Base-by-base conservation (phyloP, 1,284 basidiomycete genomes). In the Marasmius oreades region DNA sequence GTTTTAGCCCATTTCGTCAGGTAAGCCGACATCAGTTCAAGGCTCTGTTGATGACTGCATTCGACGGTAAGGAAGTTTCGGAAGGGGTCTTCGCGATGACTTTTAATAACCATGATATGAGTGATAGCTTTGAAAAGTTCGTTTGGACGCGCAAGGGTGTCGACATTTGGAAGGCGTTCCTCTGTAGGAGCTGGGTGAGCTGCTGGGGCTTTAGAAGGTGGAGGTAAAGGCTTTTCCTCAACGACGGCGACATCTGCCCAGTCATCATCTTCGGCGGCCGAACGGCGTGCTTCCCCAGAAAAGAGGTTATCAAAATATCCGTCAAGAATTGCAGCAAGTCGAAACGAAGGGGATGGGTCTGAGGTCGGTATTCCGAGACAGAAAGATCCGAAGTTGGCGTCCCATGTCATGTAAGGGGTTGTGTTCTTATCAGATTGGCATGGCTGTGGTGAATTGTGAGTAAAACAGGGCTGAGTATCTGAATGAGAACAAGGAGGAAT, bases 1-100 rank as follows among this genome's bases (percentile, higher is more conserved):
- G 59, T 52, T 51, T 64, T 70, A 1, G 63, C 67, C 70, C 71
- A 73, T 56, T 69, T 73, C 16, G 66, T 68, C 54, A 74, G 58
- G 57, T 75, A 75, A 7, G 62, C 51, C 18, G 61, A 62, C n/a
- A 75, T 53, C 6, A 72, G 59, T 28, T 69, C 65, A 2, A 73
- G 63, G 24, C 66, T 70, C 16, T 63, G 60, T 52, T 71, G 66
- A 51, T 72, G 70, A 52, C 70, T 73, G 33, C 66, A 66, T 51
- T 70, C 65, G n/a, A 73, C 55, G 37, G 61, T 47, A 22, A 69
- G 59, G 28, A 10, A 31, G 4, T 31, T 4, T 10, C 28, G 4
- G 10, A 5, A 10, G 4, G 4, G 28, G 5, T 63, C 60, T 22
- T 60, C 62, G 3, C 61, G 62, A 56, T 56, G 12, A 65, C 60